Percentiles rank a stretch among this genome's conserved stretches.
These are phyloP conservation scores for Drechslerella dactyloides DNA, from an alignment of 2,329 filamentous ascomycete species.

Conservation along the genomic window DNA sequence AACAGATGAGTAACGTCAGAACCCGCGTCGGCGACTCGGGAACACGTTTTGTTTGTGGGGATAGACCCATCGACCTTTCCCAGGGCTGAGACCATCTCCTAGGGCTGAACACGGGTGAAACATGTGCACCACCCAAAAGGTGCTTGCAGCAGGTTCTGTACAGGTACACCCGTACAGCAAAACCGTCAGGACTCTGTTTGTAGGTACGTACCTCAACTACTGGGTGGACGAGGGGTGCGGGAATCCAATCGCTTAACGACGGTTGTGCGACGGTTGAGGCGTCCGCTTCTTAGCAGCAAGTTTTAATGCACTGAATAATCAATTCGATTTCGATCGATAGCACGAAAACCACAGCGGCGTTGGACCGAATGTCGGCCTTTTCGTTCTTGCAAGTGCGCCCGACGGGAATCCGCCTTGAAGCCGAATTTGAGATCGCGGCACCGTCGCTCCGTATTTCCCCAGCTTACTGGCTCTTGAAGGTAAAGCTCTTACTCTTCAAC, in stretches of 20 bases:
- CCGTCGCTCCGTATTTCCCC: too few relatives aligned
- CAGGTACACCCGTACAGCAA: too few relatives aligned
- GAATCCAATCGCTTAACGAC: slow-evolving; percentile 51
- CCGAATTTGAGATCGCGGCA: too few relatives aligned
- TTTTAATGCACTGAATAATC: slow-evolving; percentile 24
- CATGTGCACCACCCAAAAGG: slow-evolving; percentile 27
- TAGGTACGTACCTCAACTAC: too few relatives aligned
- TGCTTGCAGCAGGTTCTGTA: too few relatives aligned
- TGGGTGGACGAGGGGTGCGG: slow-evolving; percentile 37
- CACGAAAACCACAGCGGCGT: not conserved
- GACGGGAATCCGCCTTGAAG: too few relatives aligned
- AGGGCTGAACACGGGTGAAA: slow-evolving; percentile 49
- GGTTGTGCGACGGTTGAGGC: slow-evolving; percentile 51
- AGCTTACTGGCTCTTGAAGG: too few relatives aligned
- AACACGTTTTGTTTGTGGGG: slow-evolving; percentile 38
- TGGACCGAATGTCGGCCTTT: slow-evolving; percentile 8
- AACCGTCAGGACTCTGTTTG: too few relatives aligned
- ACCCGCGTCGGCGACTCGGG: slow-evolving; percentile 51
- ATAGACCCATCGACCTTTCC: slow-evolving; percentile 22
- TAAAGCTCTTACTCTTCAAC: too few relatives aligned
- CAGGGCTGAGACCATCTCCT: slow-evolving; percentile 51
- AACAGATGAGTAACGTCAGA: slow-evolving; percentile 30
- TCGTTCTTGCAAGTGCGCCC: slow-evolving; percentile 8
- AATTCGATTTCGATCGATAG: slow-evolving; percentile 8
- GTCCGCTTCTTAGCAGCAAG: slow-evolving; percentile 10